Evolutionary conservation across 441 rosid genomes (phyloP), one percentile per base, ranked within the genome.

Genomic region (Monsonia emarginata): DNA sequence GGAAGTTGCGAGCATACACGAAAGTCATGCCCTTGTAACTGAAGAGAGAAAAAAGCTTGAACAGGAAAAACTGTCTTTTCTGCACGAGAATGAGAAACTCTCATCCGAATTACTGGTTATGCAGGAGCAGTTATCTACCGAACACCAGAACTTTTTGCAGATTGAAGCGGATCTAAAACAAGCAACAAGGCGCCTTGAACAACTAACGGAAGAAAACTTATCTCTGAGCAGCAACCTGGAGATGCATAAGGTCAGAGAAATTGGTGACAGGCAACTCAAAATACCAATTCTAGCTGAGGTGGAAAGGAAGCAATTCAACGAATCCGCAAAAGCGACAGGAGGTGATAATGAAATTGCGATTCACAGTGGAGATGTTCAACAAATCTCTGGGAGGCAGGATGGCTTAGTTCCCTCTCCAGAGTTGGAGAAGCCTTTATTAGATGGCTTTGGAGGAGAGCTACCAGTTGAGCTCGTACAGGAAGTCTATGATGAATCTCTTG

Each of bases 71-170:
- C 78, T 63, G 61, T 74, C 67, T 74, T 67, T 83, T 78, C 28
- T 69, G 36, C 52, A 28, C 57, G 85, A 89, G 73, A 84, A 81
- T 66, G 77, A 85, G 77, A 85, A 75, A 71, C 86, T 89, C 74
- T 77, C 78, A 21, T 76, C 82, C 48, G 90, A 90, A 75, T 69
- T 87, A 67, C 81, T 79, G 77, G 72, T 71, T 72, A 82, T 86
- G 70, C 82, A 73, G 67, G 86, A 83, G 83, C 80, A 78, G 58
- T 72, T 88, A 50, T 74, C 90, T 65, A 61, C 72, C 24, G 81
- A 80, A 79, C 83, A 71, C 52, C 78, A 30, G 64, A 82, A 83
- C 52, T 65, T 62, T 59, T 27, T 67, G 73, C 82, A 28, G 76
- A 74, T 82, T 72, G 85, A 78, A 77, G 77, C 32, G 72, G 85